These are phyloP conservation scores for Helenozyma rhizophorensis DNA, from an alignment of 805 yeast genomes.

Conservation along the genomic window DNA sequence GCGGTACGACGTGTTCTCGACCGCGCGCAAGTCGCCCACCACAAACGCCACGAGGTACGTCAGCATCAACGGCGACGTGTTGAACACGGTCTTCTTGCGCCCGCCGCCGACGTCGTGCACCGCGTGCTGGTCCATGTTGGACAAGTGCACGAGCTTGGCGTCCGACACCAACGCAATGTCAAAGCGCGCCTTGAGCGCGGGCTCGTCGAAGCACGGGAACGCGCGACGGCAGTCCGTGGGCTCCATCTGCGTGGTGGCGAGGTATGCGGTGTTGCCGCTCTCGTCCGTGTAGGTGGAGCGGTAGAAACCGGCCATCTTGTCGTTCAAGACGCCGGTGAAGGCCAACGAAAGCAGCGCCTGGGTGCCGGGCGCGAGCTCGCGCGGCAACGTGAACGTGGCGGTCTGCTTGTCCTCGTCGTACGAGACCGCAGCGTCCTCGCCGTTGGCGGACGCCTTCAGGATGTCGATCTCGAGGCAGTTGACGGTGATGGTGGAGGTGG, in stretches of 20 bases:
- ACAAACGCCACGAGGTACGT: constrained; percentile 84
- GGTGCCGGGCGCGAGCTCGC: constrained; percentile 31
- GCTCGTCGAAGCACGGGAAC: constrained; percentile 84
- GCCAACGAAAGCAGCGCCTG: constrained; percentile 44
- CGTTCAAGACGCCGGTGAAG: constrained; percentile 63
- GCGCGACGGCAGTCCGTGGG: constrained; percentile 85
- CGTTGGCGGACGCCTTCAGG: constrained; percentile 41
- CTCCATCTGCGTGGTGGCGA: constrained; percentile 85
- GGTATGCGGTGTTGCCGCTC: constrained; percentile 60
- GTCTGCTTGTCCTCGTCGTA: constrained; percentile 37
- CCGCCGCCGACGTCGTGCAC: constrained; percentile 39
- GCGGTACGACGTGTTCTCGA: constrained; percentile 60
- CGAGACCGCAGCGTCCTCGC: constrained; percentile 18
- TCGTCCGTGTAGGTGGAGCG: constrained; percentile 56
- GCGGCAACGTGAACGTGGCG: constrained; percentile 36
- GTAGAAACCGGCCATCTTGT: constrained; percentile 81
- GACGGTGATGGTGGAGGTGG: constrained; percentile 44
- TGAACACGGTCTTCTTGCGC: constrained; percentile 56
- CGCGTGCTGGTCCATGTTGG: constrained; percentile 63
- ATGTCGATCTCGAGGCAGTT: constrained; percentile 66
- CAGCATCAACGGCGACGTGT: constrained; percentile 77
- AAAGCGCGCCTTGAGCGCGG: constrained; percentile 71
- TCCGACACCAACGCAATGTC: constrained; percentile 59
- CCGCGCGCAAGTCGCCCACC: constrained; percentile 73
- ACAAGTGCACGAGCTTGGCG: constrained; percentile 52